Conservation (phyloP, 1,139 yeast species). For the Zygosaccharomyces pseudobailii region DNA sequence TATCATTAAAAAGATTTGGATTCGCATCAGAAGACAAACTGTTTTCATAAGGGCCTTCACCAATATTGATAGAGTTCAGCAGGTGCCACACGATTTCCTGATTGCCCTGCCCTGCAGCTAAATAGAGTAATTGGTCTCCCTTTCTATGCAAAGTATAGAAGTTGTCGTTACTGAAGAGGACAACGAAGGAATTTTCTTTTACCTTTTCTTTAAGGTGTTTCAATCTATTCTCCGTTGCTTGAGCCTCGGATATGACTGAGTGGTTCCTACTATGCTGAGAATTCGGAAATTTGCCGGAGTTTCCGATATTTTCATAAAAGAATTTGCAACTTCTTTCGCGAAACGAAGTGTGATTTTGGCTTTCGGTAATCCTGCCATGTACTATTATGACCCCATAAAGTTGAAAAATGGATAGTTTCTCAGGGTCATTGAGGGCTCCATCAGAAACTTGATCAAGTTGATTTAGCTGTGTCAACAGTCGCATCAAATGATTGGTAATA, state of each 20-base stretch:
- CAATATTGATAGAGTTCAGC: constrained; percentile 59
- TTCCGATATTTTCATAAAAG: not conserved
- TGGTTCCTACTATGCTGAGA: too few relatives aligned
- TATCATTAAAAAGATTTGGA: constrained; percentile 33
- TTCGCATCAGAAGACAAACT: constrained; percentile 36
- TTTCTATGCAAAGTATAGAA: constrained; percentile 63
- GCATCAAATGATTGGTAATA: constrained; percentile 30
- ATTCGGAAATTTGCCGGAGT: too few relatives aligned
- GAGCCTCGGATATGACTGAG: constrained; percentile 42
- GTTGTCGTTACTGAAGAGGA: constrained; percentile 80
- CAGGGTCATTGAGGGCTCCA: constrained; percentile 51
- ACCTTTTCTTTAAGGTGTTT: constrained; percentile 40
- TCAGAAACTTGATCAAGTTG: constrained; percentile 70
- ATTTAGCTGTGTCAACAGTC: constrained; percentile 57
- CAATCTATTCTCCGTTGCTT: constrained; percentile 65
- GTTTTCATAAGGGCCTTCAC: constrained; percentile 59
- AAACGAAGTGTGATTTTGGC: constrained; percentile 27
- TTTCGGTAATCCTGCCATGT: constrained; percentile 49
- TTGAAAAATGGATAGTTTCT: constrained; percentile 42
- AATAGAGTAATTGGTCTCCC: constrained; percentile 47
- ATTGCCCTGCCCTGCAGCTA: constrained; percentile 59
- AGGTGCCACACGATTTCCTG: constrained; percentile 70
- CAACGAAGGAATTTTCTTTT: constrained; percentile 48
- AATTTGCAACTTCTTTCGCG: constrained; percentile 38
- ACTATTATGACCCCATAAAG: constrained; percentile 43